Base-by-base conservation (phyloP, 495 filamentous ascomycete species). In the Chaetomidium leptoderma region DNA sequence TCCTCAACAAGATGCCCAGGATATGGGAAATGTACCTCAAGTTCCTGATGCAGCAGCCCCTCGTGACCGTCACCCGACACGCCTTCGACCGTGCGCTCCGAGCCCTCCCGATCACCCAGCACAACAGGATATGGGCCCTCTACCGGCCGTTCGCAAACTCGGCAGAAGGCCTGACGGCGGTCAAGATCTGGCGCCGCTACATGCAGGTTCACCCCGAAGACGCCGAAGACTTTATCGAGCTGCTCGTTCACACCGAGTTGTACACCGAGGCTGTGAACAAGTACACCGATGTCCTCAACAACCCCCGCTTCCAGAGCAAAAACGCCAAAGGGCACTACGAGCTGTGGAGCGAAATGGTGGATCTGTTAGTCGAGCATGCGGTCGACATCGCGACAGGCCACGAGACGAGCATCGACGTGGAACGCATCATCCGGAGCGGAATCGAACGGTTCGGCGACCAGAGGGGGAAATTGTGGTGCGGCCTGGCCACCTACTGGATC, bases 191-290 rank as follows among this genome's bases (percentile, higher is more conserved):
- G 91, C 81, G 87, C 61, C 82, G 95, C 29, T 99, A 97, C 68
- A 96, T 97, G 86, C 95, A 99, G 71, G 88, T 97, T 24, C 93
- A 96, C 64, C 93, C 95, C 10, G 95, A 99, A 66, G 89, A 97
- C 71, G 83, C 86, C 19, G 95, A 99, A 67, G 93, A 97, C 51
- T 97, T 92, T 58, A 92, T 99, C 63, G 86, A 90, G 57, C 80
- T 97, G 24, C 76, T 99, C 46, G 77, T 90, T 17, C 86, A 93
- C 53, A 86, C 87, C 72, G 85, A 85, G 6, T 80, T 88, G 61
- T 96, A 95, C 69, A 95, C 91, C 16, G 91, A 96, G 67, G 95
- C 95, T 8, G 90, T 95, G 33, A 86, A 90, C 74, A 87, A 87
- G 62, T 97, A 93, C 70, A 96, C 97, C 72, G 87, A 92, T 29